Evolutionary conservation across 2,329 filamentous ascomycete genomes (phyloP).

Genomic region (Fusarium tjaetaba): DNA sequence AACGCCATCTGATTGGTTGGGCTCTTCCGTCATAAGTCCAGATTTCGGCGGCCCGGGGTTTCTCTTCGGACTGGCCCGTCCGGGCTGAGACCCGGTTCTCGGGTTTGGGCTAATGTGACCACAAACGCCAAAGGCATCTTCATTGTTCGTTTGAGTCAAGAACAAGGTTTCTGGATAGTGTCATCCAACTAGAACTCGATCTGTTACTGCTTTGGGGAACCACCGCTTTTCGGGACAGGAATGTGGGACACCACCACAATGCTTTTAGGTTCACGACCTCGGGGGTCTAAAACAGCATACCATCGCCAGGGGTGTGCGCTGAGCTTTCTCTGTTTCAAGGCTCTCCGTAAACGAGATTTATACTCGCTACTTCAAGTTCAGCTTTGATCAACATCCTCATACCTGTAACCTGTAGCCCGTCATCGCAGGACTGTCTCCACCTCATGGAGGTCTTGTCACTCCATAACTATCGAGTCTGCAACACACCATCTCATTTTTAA

Average conservation of each 20-base stretch:
- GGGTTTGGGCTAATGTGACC: constrained; percentile 7
- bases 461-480: neutral
- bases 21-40: constrained; percentile 1
- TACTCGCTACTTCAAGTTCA: neutral
- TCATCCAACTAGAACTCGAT: neutral
- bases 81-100: constrained; percentile 16
- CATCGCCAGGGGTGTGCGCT: neutral
- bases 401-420: neutral
- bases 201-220: constrained; percentile 12
- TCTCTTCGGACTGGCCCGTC: constrained; percentile 25
- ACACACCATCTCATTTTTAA: neutral
- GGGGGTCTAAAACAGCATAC: constrained; percentile 7
- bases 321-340: neutral
- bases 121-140: neutral
- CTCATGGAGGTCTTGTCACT: neutral
- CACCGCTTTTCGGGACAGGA: constrained; percentile 17
- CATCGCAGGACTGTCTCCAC: neutral
- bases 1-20: neutral
- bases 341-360: neutral
- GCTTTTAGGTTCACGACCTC: constrained; percentile 2
- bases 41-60: neutral
- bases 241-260: constrained; percentile 26
- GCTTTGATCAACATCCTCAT: neutral
- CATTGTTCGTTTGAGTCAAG: neutral
- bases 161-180: constrained; percentile 6